These are phyloP conservation scores for Hypseocharis bilobata DNA, from an alignment of 441 rosid species.

Conservation along the genomic window DNA sequence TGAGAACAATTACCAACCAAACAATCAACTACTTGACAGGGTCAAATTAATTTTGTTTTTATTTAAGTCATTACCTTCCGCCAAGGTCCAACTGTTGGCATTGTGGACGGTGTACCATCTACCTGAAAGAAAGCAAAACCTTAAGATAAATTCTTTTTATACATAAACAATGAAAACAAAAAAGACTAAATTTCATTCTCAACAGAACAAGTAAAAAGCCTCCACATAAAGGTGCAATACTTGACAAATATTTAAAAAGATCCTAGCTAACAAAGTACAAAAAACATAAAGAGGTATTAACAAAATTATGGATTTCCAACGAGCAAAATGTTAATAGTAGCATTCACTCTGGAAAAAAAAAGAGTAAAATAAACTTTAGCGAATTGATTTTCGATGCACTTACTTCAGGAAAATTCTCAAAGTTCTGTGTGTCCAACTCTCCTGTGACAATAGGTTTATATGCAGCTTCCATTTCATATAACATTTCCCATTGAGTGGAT, in stretches of 20 bases:
- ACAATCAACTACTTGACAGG: not conserved
- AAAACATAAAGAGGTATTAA: not conserved
- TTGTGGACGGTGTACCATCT: constrained; percentile 4
- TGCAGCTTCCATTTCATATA: constrained; percentile 88
- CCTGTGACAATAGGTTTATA: constrained; percentile 83
- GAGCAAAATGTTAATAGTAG: not conserved
- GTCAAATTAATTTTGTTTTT: not conserved
- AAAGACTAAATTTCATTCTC: no score
- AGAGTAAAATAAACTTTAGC: not conserved
- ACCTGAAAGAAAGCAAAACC: no score
- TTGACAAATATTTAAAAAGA: not conserved
- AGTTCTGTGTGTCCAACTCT: constrained; percentile 87
- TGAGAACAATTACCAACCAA: not conserved
- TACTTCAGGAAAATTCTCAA: constrained; percentile 94
- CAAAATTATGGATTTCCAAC: not conserved
- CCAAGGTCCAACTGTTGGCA: not conserved
- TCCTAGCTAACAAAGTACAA: not conserved
- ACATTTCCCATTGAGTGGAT: constrained; percentile 65
- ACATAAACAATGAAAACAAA: no score
- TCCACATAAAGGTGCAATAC: not conserved
- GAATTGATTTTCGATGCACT: not conserved
- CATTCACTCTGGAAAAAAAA: not conserved
- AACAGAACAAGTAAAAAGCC: not conserved
- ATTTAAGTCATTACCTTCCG: not conserved
- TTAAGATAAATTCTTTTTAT: no score